These are phyloP conservation scores for Nicotiana rustica DNA, from an alignment of 305 asterid species.

Conservation along the genomic window DNA sequence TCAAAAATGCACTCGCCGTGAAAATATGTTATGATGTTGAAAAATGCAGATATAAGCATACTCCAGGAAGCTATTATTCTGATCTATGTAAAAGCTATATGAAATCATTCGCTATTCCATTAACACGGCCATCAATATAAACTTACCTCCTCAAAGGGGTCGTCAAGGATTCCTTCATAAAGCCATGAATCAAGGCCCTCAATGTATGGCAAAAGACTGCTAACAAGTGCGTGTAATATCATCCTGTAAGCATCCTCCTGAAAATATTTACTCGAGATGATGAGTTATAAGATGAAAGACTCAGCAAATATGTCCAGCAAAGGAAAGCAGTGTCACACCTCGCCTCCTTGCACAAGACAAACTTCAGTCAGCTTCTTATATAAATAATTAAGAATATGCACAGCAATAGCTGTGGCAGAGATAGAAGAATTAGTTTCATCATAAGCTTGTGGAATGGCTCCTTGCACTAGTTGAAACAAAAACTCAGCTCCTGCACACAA, in stretches of 20 bases:
- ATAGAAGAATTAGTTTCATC: constrained; percentile 55
- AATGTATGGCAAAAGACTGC: constrained; percentile 83
- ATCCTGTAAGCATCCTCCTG: constrained; percentile 91
- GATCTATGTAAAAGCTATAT: constrained; percentile 25
- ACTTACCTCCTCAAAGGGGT: constrained; percentile 94
- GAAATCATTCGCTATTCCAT: constrained; percentile 26
- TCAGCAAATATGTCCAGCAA: constrained; percentile 25
- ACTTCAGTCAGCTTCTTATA: constrained; percentile 84
- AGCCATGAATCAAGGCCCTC: constrained; percentile 97
- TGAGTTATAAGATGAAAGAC: constrained; percentile 34
- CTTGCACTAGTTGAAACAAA: constrained; percentile 83
- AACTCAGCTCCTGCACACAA: constrained; percentile 90
- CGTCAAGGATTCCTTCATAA: constrained; percentile 93
- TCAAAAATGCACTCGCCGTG: no score
- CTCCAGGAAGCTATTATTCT: constrained; percentile 25
- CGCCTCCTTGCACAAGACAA: constrained; percentile 93
- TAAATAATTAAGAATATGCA: constrained; percentile 77
- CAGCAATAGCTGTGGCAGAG: constrained; percentile 71
- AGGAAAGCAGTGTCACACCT: constrained; percentile 56
- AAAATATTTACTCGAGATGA: constrained; percentile 43
- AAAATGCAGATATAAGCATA: no score
- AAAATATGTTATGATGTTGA: no score
- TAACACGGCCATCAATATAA: constrained; percentile 34
- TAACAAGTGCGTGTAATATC: constrained; percentile 74
- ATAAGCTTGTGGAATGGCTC: constrained; percentile 69